Percentiles rank a stretch among this genome's conserved stretches.
Evolutionary conservation across 345 rosid species (phyloP).

Genomic region (Bretschneidera sinensis): DNA sequence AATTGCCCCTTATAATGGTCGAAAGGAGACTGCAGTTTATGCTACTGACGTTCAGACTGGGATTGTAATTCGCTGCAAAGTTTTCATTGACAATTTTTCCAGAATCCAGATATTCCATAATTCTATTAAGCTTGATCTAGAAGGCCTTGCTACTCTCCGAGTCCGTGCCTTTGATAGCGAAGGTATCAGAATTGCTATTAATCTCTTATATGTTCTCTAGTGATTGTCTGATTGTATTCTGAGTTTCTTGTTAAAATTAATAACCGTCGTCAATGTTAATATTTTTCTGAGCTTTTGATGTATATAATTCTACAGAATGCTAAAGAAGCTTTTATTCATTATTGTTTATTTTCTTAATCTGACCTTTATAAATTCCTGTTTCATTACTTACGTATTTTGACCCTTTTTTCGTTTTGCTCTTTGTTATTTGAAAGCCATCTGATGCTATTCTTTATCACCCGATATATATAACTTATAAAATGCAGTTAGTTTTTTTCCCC

Average conservation of each 20-base stretch:
- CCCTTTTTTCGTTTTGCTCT: neutral
- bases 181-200: conserved; percentile 39
- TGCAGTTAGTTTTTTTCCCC: no score
- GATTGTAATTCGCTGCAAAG: conserved; percentile 91
- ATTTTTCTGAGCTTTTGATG: neutral
- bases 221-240: no score
- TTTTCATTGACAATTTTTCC: conserved; percentile 81
- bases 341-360: neutral
- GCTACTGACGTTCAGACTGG: conserved; percentile 79
- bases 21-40: conserved; percentile 91
- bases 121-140: conserved; percentile 87
- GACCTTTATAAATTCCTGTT: neutral
- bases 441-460: neutral
- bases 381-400: neutral
- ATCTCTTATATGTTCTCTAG: neutral
- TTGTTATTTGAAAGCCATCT: neutral
- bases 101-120: conserved; percentile 91
- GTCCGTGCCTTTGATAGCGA: conserved; percentile 84
- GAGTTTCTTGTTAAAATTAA: neutral
- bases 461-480: no score
- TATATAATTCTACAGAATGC: no score
- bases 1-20: conserved; percentile 62
- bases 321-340: no score
- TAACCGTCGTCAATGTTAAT: neutral
- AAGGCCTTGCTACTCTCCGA: conserved; percentile 88